Evolutionary conservation across 2,329 filamentous ascomycete genomes (phyloP).

Genomic region (Madurella fahalii): DNA sequence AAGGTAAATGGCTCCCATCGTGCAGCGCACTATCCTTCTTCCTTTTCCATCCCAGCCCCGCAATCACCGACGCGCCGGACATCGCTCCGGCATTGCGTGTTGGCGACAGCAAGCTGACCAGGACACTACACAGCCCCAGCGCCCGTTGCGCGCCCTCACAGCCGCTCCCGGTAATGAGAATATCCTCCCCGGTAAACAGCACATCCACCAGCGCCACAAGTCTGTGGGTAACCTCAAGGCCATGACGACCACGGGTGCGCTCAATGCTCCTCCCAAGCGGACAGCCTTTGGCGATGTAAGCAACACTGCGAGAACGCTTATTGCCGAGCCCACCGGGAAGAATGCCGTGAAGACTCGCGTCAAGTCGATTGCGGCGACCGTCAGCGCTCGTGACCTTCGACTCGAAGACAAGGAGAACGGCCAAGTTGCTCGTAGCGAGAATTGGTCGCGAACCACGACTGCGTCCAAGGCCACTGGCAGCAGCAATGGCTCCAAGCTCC

Average conservation of each 20-base stretch:
- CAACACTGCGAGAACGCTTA: conserved; percentile 52
- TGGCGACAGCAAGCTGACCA: conserved; percentile 5
- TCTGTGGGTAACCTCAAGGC: conserved; percentile 63
- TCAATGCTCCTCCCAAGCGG: conserved; percentile 67
- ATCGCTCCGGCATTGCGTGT: neutral
- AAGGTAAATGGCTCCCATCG: conserved; percentile 33
- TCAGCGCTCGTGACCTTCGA: conserved; percentile 22
- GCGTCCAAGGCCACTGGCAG: conserved; percentile 8
- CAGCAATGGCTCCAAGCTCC: conserved; percentile 8
- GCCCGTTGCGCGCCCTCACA: conserved; percentile 55
- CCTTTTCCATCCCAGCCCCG: neutral
- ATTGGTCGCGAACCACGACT: neutral
- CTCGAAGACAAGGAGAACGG: conserved; percentile 44
- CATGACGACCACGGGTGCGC: conserved; percentile 44
- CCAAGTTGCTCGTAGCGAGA: conserved; percentile 1
- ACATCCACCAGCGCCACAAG: conserved; percentile 76
- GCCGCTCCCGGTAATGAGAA: conserved; percentile 66
- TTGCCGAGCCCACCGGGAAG: conserved; percentile 33
- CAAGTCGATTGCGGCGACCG: conserved; percentile 28
- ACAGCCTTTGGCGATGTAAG: conserved; percentile 79
- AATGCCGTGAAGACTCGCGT: conserved; percentile 30
- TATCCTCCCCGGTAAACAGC: conserved; percentile 51
- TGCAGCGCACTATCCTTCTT: neutral
- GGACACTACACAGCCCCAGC: conserved; percentile 57
- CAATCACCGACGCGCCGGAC: too few species aligned